Evolutionary conservation across 2,329 filamentous ascomycete species (phyloP), one percentile per base, ranked within the genome.

Genomic region (Aspergillus melleus): DNA sequence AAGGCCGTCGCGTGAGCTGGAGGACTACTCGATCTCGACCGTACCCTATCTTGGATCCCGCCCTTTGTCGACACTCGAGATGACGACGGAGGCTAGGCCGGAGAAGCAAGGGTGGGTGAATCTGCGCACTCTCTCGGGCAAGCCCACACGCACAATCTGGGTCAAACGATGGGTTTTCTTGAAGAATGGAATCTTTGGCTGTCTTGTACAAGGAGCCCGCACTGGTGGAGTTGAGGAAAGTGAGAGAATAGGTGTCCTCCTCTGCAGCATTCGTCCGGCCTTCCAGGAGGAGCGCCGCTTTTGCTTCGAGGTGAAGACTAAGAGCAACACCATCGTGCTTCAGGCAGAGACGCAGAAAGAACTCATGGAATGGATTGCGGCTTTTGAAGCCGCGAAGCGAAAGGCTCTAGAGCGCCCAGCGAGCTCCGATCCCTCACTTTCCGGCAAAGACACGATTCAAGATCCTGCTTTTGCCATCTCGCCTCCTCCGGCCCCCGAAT

Each of bases 271-370:
- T 52, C 91, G 94, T 69, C 92, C 93, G 19, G 92, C 93, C 0
- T 90, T 96, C 54, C 88, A 91, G 66, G 95, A 99, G 76, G 95
- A 99, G 70, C 87, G 95, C 44, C 86, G 95, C 16, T 99, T 98
- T 76, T 98, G 95, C 74, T 97, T 99, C 70, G 95, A 99, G 76
- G 90, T 99, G 70, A 99, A 98, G 81, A 99, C 95, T 2, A 99
- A 97, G 76, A 96, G 91, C 70, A 90, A 90, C 63, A 95, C 89
- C 53, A 88, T 96, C 64, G 80, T 97, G 60, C 82, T 99, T 3
- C 95, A 99, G 77, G 91, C 94, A 4, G 95, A 99, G 74, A 96
- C 92, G 0, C 95, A 99, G 73, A 82, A 81, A 53, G 91, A 98
- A 72, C 84, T 99, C n/a, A 92, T 90, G 60, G 91, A 96, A 69